Base-by-base conservation (phyloP, 108 stramenopile species). In the Cyclotella choctawhatcheeana region DNA sequence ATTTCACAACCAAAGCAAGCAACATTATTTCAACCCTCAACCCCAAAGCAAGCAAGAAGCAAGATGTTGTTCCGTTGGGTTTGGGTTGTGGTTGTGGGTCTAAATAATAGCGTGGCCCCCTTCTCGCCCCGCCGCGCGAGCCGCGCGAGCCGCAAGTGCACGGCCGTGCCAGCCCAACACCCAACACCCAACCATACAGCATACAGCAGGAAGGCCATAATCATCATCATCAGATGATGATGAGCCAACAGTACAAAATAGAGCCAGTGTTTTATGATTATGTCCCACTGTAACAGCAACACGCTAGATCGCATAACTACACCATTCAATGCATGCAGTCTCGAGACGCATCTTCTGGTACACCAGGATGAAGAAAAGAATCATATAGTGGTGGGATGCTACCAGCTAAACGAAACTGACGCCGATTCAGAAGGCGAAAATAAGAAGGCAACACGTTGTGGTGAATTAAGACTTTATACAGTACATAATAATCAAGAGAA, bases 271-370 rank as follows among this genome's bases (percentile, higher is more conserved):
- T n/a, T n/a, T n/a, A n/a, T n/a, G n/a, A n/a, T n/a, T n/a, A 40
- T 40, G 37, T 40, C 37, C 50, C 21, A 7, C n/a, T n/a, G n/a
- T 10, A 61, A 37, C 35, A 32, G 5, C 5, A 7, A 27, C 7
- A 81, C 72, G 76, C 66, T 84, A 27, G 89, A 91, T 58, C 69
- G 61, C 47, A 51, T 81, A 10, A 50, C 26, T 5, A 79, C 84
- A 16, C 78, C 85, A 13, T 59, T 90, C 35, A 88, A 93, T 82
- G 86, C 92, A 17, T 93, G 92, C 59, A 90, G 89, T 53, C 54
- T 93, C 7, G 92, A 93, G 67, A 80, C 87, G 31, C 70, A 35
- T 37, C 51, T 21, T 34, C 65, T 45, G 34, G 32, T 26, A 20
- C 14, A 25, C 25, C 10, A 34, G 26, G 60, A 34, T 53, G 25